Evolutionary conservation across 78 protist genomes (phyloP).

Genomic region (Bodo saltans): DNA sequence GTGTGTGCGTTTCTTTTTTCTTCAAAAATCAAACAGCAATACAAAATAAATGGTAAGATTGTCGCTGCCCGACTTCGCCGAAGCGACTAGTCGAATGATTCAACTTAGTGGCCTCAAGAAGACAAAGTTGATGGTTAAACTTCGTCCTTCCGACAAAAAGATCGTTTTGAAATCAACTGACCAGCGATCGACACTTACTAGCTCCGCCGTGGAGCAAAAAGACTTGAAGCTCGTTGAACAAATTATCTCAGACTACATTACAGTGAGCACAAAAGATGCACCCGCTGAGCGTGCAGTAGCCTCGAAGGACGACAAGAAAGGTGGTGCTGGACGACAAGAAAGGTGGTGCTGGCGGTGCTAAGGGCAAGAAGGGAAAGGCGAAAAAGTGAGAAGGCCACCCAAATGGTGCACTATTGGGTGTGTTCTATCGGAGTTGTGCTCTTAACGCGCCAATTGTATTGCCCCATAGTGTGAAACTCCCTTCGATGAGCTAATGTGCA

Average conservation of each 20-base stretch:
- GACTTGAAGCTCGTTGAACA: neutral
- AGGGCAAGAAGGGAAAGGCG: too few relatives aligned
- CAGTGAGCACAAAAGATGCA: neutral
- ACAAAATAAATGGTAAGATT: too few relatives aligned
- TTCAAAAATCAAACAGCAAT: too few relatives aligned
- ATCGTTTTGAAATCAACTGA: neutral
- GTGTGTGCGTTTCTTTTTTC: too few relatives aligned
- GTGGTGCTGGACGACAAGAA: too few relatives aligned
- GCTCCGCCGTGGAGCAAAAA: neutral
- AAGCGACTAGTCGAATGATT: neutral
- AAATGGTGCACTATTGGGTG: too few relatives aligned
- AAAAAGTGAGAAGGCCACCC: too few relatives aligned
- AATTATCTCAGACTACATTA: neutral
- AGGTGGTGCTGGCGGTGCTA: too few relatives aligned
- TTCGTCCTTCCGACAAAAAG: neutral
- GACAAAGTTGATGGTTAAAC: neutral
- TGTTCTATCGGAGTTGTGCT: too few relatives aligned
- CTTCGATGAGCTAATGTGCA: too few relatives aligned
- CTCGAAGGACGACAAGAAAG: neutral
- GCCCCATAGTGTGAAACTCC: too few relatives aligned
- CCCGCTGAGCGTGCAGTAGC: neutral
- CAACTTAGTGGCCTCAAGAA: neutral
- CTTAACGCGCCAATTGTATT: too few relatives aligned
- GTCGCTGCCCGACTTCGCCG: neutral
- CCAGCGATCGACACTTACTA: neutral